A percentile compares a stretch with the other conserved stretches of the same genome.
phyloP scores from a whole-genome alignment of 2,329 filamentous ascomycete genomes.

The Cadophora gregata region DNA sequence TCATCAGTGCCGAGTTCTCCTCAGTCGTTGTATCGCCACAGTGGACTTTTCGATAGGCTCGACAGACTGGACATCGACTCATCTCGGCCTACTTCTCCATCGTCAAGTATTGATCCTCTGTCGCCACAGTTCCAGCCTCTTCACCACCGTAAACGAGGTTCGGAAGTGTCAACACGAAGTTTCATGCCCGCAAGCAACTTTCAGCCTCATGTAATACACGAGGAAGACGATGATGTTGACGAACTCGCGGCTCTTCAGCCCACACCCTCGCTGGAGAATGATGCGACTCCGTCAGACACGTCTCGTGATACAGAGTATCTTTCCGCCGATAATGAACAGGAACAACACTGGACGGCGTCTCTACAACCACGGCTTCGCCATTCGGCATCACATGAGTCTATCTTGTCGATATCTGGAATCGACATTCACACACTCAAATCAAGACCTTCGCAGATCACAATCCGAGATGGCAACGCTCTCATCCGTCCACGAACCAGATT shows the following conservation, averaged over 20 bases:
- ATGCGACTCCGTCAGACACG: conserved; percentile 33
- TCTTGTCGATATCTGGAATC: conserved; percentile 84
- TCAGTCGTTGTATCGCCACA: conserved; percentile 72
- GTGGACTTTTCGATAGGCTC: conserved; percentile 78
- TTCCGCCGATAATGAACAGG: conserved; percentile 8
- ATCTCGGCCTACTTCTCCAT: conserved; percentile 81
- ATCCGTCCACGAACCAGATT: conserved; percentile 54
- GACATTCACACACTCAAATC: conserved; percentile 85
- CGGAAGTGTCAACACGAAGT: conserved; percentile 59
- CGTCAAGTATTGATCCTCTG: conserved; percentile 74
- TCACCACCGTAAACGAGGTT: conserved; percentile 62
- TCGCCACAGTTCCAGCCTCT: conserved; percentile 61
- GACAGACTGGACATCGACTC: conserved; percentile 58
- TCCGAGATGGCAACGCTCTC: conserved; percentile 54
- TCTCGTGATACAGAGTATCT: conserved; percentile 34
- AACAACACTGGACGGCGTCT: conserved; percentile 40
- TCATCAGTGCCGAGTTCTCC: conserved; percentile 86
- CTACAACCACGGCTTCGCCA: conserved; percentile 62
- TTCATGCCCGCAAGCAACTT: conserved; percentile 47
- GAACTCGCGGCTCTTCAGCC: conserved; percentile 37
- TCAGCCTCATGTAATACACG: conserved; percentile 46
- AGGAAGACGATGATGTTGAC: conserved; percentile 44
- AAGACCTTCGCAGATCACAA: conserved; percentile 76
- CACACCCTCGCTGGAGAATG: conserved; percentile 35
- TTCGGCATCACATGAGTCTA: conserved; percentile 81